These are phyloP conservation scores for Picea abies DNA, from an alignment of 83 land plant genomes.

Conservation along the genomic window DNA sequence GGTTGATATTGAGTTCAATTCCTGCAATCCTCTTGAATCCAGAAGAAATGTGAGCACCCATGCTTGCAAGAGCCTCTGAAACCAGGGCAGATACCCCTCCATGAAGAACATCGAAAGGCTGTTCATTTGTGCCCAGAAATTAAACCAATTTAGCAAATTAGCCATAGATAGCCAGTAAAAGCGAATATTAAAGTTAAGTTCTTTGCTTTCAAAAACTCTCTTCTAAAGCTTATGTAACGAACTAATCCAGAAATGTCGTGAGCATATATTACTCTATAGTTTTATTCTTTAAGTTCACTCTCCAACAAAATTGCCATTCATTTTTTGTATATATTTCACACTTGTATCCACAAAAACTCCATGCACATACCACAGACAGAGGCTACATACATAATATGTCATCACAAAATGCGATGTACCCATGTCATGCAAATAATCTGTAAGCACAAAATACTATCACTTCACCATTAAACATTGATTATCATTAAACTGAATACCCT, in stretches of 20 bases:
- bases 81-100: conserved; percentile 87
- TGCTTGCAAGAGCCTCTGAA: conserved; percentile 79
- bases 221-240: background rate
- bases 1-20: conserved; percentile 80
- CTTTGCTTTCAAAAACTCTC: background rate
- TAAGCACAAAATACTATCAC: background rate
- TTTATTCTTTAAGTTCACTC: background rate
- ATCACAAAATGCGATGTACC: background rate
- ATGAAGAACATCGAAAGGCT: conserved; percentile 89
- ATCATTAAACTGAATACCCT: background rate
- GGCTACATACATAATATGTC: background rate
- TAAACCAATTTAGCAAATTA: background rate
- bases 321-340: background rate
- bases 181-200: background rate
- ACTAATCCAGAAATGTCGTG: background rate
- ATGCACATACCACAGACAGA: background rate
- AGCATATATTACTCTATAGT: background rate
- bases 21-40: conserved; percentile 78
- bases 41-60: conserved; percentile 82
- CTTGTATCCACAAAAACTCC: background rate
- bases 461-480: background rate
- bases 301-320: background rate
- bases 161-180: background rate
- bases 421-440: background rate
- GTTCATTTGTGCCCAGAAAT: conserved; percentile 9